phyloP scores from a whole-genome alignment of 129 eudicot genomes.

The Arctium minus region DNA sequence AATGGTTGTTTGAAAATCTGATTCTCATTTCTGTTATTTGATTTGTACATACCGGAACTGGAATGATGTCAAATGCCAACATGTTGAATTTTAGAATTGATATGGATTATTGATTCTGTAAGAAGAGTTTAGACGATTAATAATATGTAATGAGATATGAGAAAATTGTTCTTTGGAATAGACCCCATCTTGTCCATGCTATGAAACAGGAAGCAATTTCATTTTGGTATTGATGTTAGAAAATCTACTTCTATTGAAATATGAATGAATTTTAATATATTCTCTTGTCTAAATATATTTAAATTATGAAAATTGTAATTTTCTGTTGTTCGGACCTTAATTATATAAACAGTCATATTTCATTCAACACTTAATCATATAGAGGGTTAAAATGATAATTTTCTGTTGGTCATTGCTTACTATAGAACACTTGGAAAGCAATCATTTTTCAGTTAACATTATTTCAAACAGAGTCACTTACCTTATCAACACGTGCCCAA shows the following conservation, averaged over 20 bases:
- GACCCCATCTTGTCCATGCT: not conserved
- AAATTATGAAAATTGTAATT: not conserved
- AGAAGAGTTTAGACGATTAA: too few species aligned
- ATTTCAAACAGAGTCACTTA: not conserved
- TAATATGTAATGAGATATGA: not conserved
- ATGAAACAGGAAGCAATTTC: not conserved
- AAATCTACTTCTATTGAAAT: not conserved
- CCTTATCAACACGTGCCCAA: not conserved
- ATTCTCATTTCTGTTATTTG: too few species aligned
- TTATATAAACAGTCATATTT: not conserved
- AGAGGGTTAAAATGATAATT: not conserved
- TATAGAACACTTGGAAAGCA: not conserved
- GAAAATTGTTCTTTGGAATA: not conserved
- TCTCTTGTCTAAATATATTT: not conserved
- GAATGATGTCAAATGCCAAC: too few species aligned
- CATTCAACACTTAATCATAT: not conserved
- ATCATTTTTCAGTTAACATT: not conserved
- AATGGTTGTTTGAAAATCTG: too few species aligned
- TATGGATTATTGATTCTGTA: too few species aligned
- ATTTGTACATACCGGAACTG: too few species aligned
- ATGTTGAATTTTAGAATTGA: not conserved
- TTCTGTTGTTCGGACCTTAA: not conserved
- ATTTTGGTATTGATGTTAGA: not conserved
- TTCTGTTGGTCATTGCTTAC: not conserved
- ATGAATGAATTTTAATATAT: not conserved